A percentile compares a stretch with the other conserved stretches of the same genome.
Evolutionary conservation across 73 alveolate genomes (phyloP).

Genomic region (Symbiodinium pilosum): DNA sequence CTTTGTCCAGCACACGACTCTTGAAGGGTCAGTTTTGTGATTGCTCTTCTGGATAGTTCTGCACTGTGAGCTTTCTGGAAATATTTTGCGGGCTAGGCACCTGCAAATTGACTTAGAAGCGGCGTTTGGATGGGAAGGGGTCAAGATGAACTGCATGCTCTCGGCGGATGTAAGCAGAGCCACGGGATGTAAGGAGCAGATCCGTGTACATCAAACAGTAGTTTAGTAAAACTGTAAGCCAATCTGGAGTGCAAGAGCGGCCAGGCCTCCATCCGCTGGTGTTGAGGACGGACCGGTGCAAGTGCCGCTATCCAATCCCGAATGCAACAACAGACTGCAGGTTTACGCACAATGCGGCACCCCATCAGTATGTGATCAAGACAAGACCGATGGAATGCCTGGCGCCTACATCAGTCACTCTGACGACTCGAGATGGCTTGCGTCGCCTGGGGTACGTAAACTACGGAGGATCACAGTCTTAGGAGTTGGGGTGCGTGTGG

Average conservation of each 20-base stretch:
- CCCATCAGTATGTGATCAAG: conserved; percentile 79
- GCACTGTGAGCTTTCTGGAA: too few species aligned
- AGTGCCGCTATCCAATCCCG: not conserved
- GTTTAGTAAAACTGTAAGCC: not conserved
- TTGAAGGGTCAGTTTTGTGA: too few species aligned
- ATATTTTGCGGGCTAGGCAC: too few species aligned
- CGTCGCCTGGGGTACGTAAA: too few species aligned
- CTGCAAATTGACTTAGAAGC: too few species aligned
- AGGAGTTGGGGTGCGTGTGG: not conserved
- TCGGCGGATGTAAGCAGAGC: too few species aligned
- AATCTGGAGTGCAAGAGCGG: not conserved
- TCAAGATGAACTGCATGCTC: too few species aligned
- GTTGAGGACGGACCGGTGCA: not conserved
- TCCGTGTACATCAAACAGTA: not conserved
- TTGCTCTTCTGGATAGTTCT: too few species aligned
- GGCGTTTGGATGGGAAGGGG: too few species aligned
- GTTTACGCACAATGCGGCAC: conserved; percentile 86
- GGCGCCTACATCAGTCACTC: not conserved
- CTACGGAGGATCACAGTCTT: too few species aligned
- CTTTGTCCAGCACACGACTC: not conserved
- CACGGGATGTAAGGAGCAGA: too few species aligned
- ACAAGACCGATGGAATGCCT: conserved; percentile 52
- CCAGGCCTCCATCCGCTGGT: conserved; percentile 66
- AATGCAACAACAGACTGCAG: not conserved
- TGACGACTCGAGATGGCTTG: not conserved